Evolutionary conservation across 495 filamentous ascomycete species (phyloP).

Genomic region (Neurospora intermedia): DNA sequence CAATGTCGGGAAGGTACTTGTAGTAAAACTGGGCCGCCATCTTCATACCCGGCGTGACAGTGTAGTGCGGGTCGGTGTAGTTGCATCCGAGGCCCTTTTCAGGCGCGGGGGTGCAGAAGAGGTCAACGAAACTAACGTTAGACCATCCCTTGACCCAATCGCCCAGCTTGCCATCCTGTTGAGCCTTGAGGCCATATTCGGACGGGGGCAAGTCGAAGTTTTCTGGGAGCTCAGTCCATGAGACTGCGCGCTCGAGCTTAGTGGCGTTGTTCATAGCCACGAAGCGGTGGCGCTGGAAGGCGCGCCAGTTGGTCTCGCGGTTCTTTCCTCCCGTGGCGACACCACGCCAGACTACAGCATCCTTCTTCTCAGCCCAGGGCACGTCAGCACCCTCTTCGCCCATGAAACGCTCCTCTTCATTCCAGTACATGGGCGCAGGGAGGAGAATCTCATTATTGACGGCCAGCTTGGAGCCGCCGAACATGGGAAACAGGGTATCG

Average conservation of each 20-base stretch:
- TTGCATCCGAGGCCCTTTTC: slow-evolving; percentile 31
- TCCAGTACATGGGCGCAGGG: slow-evolving; percentile 67
- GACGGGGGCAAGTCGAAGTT: slow-evolving; percentile 28
- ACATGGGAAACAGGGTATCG: slow-evolving; percentile 54
- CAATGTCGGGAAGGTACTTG: slow-evolving; percentile 57
- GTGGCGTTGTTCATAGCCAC: slow-evolving; percentile 59
- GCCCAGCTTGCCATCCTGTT: slow-evolving; percentile 18
- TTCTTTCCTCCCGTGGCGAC: slow-evolving; percentile 61
- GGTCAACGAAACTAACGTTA: slow-evolving; percentile 32
- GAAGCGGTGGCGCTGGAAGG: slow-evolving; percentile 66
- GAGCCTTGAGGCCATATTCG: slow-evolving; percentile 22
- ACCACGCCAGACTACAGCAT: slow-evolving; percentile 57
- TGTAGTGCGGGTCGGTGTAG: slow-evolving; percentile 40
- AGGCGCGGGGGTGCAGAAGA: slow-evolving; percentile 27
- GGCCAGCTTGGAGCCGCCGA: slow-evolving; percentile 65
- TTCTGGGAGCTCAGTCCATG: slow-evolving; percentile 15
- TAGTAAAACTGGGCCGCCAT: slow-evolving; percentile 48
- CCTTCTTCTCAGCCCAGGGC: slow-evolving; percentile 45
- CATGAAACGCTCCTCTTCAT: slow-evolving; percentile 56
- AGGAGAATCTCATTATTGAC: slow-evolving; percentile 77
- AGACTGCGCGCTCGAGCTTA: slow-evolving; percentile 34
- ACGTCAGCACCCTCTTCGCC: slow-evolving; percentile 40
- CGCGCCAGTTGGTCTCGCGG: slow-evolving; percentile 49
- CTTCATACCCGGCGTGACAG: slow-evolving; percentile 27
- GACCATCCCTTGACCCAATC: slow-evolving; percentile 28